Percentiles rank a stretch among this genome's conserved stretches.
Evolutionary conservation across 805 yeast genomes (phyloP).

Genomic region (Starmerella stellata): DNA sequence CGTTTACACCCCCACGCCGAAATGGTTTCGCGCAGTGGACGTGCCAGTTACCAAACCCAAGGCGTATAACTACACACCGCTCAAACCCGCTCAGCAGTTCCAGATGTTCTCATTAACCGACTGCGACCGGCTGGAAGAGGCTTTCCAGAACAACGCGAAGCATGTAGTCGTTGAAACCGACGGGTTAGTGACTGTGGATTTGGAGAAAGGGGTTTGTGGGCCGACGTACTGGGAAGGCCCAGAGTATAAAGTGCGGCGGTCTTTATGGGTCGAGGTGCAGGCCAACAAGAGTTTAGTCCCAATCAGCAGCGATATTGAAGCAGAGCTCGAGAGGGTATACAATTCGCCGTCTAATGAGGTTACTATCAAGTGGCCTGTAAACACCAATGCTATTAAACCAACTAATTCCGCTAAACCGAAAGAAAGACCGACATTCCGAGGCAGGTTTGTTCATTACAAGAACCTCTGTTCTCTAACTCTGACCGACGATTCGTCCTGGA

Average conservation of each 20-base stretch:
- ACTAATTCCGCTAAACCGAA: not conserved
- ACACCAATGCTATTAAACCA: too few relatives aligned
- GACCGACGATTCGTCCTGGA: not conserved
- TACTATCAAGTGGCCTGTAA: not conserved
- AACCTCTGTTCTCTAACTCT: not conserved
- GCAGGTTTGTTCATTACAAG: not conserved
- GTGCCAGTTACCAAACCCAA: slow-evolving; percentile 51
- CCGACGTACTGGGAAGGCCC: slow-evolving; percentile 90
- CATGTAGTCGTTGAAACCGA: slow-evolving; percentile 62
- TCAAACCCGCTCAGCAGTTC: slow-evolving; percentile 35
- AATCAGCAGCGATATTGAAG: slow-evolving; percentile 31
- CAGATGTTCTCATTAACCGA: slow-evolving; percentile 51
- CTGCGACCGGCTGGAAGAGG: slow-evolving; percentile 40
- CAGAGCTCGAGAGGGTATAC: slow-evolving; percentile 43
- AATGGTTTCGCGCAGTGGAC: slow-evolving; percentile 77
- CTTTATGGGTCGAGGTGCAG: slow-evolving; percentile 53
- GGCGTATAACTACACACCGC: slow-evolving; percentile 36
- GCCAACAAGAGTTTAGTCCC: slow-evolving; percentile 33
- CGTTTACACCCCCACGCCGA: too few relatives aligned
- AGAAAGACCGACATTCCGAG: not conserved
- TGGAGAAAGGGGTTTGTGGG: slow-evolving; percentile 33
- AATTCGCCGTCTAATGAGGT: slow-evolving; percentile 3
- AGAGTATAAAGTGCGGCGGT: slow-evolving; percentile 60
- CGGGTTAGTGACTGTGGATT: slow-evolving; percentile 52
- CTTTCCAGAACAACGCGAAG: slow-evolving; percentile 18